Conservation (phyloP, 169 alveolate species). For the Ophryocystis elektroscirrha region DNA sequence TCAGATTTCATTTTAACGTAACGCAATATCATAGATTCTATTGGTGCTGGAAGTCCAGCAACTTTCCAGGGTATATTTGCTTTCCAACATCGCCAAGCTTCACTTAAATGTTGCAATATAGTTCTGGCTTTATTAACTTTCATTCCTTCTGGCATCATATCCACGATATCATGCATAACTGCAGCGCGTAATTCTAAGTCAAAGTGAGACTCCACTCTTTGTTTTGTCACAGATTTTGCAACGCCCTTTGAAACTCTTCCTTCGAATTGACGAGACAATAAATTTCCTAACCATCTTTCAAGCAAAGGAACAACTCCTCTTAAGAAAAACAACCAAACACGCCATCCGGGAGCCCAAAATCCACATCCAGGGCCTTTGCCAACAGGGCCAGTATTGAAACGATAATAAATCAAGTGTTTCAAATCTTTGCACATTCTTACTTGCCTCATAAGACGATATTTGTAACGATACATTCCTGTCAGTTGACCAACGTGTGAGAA, state of each 20-base stretch:
- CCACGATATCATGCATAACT: conserved; percentile 94
- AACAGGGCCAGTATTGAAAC: conserved; percentile 98
- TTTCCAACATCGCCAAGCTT: conserved; percentile 99
- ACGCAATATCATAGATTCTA: conserved; percentile 89
- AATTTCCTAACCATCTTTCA: conserved; percentile 97
- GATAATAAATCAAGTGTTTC: conserved; percentile 92
- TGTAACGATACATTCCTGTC: conserved; percentile 99
- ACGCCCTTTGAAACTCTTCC: conserved; percentile 92
- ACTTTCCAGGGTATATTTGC: conserved; percentile 99
- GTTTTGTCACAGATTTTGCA: conserved; percentile 95
- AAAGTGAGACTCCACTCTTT: conserved; percentile 95
- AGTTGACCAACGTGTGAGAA: conserved; percentile 98
- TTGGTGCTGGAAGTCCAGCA: conserved; percentile 96
- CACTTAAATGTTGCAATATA: conserved; percentile 92
- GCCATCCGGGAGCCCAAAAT: conserved; percentile 98
- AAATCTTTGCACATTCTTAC: conserved; percentile 97
- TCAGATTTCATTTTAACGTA: conserved; percentile 97
- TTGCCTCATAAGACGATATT: conserved; percentile 96
- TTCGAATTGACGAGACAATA: conserved; percentile 90
- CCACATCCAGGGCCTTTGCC: conserved; percentile 99
- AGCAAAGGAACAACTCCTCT: conserved; percentile 94
- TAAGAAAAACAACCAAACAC: conserved; percentile 97
- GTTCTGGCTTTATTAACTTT: conserved; percentile 89
- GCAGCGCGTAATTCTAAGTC: conserved; percentile 98
- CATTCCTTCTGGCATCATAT: conserved; percentile 99